phyloP scores from a whole-genome alignment of 352 stramenopile genomes.

The Globisporangium rhizosaccharum region DNA sequence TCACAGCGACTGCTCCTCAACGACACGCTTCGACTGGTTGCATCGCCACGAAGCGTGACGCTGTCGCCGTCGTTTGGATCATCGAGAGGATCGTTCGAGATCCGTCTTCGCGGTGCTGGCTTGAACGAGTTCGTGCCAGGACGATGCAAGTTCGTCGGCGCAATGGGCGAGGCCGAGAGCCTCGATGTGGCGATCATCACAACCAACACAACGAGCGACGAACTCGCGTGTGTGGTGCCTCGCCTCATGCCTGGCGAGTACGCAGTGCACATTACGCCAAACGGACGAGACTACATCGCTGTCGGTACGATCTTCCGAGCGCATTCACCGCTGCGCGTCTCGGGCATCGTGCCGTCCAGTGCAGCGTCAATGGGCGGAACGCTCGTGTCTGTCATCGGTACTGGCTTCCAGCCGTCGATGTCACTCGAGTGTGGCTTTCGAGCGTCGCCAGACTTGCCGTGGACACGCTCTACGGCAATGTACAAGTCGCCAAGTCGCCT shows the following conservation, averaged over 20 bases:
- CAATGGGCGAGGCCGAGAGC: background rate
- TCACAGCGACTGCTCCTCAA: slow-evolving; percentile 16
- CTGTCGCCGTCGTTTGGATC: slow-evolving; percentile 26
- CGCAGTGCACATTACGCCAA: slow-evolving; percentile 27
- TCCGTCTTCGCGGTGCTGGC: slow-evolving; percentile 11
- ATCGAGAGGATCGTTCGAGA: slow-evolving; percentile 17
- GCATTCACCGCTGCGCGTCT: slow-evolving; percentile 20
- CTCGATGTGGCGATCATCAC: background rate
- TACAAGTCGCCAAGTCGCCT: slow-evolving; percentile 23
- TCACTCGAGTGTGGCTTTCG: slow-evolving; percentile 30
- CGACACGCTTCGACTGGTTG: slow-evolving; percentile 17
- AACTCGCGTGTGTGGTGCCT: slow-evolving; percentile 20
- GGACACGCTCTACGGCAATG: slow-evolving; percentile 13
- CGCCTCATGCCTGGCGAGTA: slow-evolving; percentile 21
- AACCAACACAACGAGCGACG: background rate
- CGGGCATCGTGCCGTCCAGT: slow-evolving; percentile 11
- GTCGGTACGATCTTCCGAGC: slow-evolving; percentile 16
- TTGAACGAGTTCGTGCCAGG: background rate
- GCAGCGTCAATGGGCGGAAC: slow-evolving; percentile 13
- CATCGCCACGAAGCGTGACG: slow-evolving; percentile 1
- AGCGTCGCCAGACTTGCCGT: slow-evolving; percentile 4
- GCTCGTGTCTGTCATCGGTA: slow-evolving; percentile 20
- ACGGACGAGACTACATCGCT: slow-evolving; percentile 27
- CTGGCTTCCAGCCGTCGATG: slow-evolving; percentile 39
- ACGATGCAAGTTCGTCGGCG: slow-evolving; percentile 9